These are phyloP conservation scores for Termitomyces sp. DNA, from an alignment of 768 basidiomycete genomes.

Conservation along the genomic window DNA sequence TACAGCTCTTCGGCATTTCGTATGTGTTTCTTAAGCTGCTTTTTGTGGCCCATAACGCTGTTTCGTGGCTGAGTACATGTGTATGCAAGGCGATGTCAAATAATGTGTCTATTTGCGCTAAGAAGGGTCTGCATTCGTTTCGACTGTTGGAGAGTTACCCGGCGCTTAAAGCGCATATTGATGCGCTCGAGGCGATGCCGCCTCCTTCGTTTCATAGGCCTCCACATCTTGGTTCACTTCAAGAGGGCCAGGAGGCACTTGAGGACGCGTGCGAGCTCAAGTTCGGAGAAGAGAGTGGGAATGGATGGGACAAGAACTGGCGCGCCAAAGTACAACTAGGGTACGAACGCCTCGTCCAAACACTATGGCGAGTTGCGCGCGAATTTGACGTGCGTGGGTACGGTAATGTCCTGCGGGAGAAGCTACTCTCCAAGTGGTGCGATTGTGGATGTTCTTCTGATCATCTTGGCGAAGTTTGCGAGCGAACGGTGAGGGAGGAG, in stretches of 20 bases:
- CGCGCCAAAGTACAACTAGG: constrained; percentile 52
- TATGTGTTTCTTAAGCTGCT: constrained; percentile 28
- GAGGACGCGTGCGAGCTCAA: constrained; percentile 61
- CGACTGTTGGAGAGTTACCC: constrained; percentile 58
- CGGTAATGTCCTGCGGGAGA: constrained; percentile 63
- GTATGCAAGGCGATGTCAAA: constrained; percentile 58
- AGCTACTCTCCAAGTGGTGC: constrained; percentile 72
- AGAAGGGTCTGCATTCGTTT: constrained; percentile 62
- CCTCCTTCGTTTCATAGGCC: constrained; percentile 57
- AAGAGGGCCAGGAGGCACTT: constrained; percentile 55
- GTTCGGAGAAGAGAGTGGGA: constrained; percentile 33
- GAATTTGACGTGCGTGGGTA: constrained; percentile 75
- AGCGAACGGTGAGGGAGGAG: constrained; percentile 64
- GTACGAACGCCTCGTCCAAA: constrained; percentile 58
- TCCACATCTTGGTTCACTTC: constrained; percentile 54
- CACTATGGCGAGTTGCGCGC: constrained; percentile 63
- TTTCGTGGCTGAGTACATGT: not conserved
- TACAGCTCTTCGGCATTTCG: constrained; percentile 71
- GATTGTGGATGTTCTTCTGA: constrained; percentile 80
- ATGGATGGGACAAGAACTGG: constrained; percentile 54
- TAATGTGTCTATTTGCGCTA: constrained; percentile 58
- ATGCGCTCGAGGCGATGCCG: constrained; percentile 53
- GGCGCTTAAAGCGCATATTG: constrained; percentile 56
- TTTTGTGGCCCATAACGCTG: not conserved
- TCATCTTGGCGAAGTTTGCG: constrained; percentile 73